Conservation (phyloP, 177 flowering plant genomes). For the Vitis hybrid region DNA sequence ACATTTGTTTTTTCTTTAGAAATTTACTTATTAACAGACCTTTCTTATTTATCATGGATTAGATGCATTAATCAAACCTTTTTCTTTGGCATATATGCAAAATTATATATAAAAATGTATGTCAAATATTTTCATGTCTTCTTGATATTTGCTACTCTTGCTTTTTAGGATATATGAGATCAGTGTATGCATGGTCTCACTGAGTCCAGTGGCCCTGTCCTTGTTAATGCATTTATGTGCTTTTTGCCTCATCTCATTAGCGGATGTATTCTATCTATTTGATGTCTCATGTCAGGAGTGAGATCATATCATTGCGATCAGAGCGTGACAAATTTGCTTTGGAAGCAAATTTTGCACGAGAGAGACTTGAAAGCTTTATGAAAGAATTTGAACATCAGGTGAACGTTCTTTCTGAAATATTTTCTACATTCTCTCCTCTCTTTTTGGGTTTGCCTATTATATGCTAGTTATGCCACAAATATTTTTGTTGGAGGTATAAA, state of each 20-base stretch:
- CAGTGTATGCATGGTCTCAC: too few relatives aligned
- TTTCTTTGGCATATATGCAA: too few relatives aligned
- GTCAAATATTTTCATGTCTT: too few relatives aligned
- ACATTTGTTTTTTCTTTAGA: too few relatives aligned
- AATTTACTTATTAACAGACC: too few relatives aligned
- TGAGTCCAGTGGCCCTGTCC: too few relatives aligned
- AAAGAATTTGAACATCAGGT: conserved; percentile 89
- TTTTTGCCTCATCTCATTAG: conserved; percentile 1
- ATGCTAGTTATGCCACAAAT: neutral
- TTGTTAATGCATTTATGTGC: neutral
- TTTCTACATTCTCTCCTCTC: neutral
- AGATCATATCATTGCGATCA: conserved; percentile 49
- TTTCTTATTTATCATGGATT: too few relatives aligned
- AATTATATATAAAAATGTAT: too few relatives aligned
- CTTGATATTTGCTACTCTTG: too few relatives aligned
- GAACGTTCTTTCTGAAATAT: neutral
- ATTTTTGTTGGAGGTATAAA: neutral
- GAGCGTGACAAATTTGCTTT: conserved; percentile 79
- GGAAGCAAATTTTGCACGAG: conserved; percentile 78
- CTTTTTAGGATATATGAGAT: too few relatives aligned
- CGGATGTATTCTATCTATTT: neutral
- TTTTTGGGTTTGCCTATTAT: neutral
- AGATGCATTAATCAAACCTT: too few relatives aligned
- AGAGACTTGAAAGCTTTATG: conserved; percentile 66
- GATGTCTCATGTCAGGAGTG: conserved; percentile 42